Conservation (phyloP, 2,329 filamentous ascomycete species). For the Botryotinia narcissicola region DNA sequence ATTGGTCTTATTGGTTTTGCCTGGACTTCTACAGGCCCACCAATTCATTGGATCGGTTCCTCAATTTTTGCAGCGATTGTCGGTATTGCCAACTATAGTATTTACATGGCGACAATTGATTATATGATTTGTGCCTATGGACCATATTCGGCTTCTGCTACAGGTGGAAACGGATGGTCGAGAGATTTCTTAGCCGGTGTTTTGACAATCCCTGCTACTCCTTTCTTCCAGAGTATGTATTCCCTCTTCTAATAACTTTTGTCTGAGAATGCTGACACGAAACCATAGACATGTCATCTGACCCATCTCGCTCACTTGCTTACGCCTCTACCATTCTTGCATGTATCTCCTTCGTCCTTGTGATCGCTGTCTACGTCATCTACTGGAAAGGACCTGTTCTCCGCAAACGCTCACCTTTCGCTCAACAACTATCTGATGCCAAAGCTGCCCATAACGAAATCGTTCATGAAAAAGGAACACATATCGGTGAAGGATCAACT, state of each 20-base stretch:
- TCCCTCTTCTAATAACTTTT: neutral
- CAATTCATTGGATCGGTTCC: slow-evolving; percentile 65
- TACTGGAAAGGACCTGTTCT: slow-evolving; percentile 63
- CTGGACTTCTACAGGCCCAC: slow-evolving; percentile 62
- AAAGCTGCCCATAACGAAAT: neutral
- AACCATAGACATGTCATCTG: slow-evolving; percentile 46
- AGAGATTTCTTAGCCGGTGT: slow-evolving; percentile 72
- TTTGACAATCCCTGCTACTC: slow-evolving; percentile 64
- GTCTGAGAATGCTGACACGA: neutral
- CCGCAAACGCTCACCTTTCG: slow-evolving; percentile 61
- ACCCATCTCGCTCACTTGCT: slow-evolving; percentile 48
- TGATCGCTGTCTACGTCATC: slow-evolving; percentile 62
- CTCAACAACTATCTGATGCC: slow-evolving; percentile 54
- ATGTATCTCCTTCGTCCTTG: slow-evolving; percentile 59
- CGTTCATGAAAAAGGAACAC: neutral
- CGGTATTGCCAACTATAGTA: slow-evolving; percentile 68
- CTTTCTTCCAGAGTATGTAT: slow-evolving; percentile 53
- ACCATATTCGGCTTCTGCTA: slow-evolving; percentile 70
- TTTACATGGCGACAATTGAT: slow-evolving; percentile 75
- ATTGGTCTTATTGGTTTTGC: slow-evolving; percentile 70
- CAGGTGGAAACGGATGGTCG: slow-evolving; percentile 72
- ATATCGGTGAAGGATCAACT: neutral
- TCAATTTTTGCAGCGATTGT: slow-evolving; percentile 64
- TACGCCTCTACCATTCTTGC: slow-evolving; percentile 63
- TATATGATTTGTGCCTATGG: slow-evolving; percentile 77